Evolutionary conservation across 495 filamentous ascomycete genomes (phyloP), one percentile per base, ranked within the genome.

Genomic region (Rhizodiscina lignyota): DNA sequence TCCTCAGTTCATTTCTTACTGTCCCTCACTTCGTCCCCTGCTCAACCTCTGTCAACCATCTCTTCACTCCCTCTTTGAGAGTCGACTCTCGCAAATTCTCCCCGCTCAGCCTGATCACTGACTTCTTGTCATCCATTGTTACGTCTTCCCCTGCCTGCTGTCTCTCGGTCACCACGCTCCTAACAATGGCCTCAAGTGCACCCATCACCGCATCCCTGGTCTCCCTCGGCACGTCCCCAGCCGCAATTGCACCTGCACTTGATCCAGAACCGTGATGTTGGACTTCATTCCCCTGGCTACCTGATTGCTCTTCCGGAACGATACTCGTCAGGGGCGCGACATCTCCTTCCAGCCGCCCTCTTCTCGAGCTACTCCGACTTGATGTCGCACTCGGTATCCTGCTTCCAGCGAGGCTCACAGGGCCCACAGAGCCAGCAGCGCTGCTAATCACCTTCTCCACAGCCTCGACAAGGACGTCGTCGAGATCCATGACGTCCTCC

Each of bases 361-460:
- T 8, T 13, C 24, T 8, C 24, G 24, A 8, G 8, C 24, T 8
- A 8, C 8, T 27, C 24, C 24, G 24, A 8, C 8, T 27, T 13
- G 8, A 13, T 13, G 24, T 27, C 8, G 24, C 8, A 8, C 8
- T 27, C 24, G 8, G 24, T n/a, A 28, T 29, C 30, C 10, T 57
- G 17, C 21, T 47, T 39, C 3, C 63, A 64, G 32, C 68, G 68
- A 32, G 64, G 66, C 2, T 69, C 65, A n/a, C n/a, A n/a, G n/a
- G n/a, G n/a, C n/a, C n/a, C n/a, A n/a, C n/a, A n/a, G n/a, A n/a
- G n/a, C n/a, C n/a, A n/a, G n/a, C n/a, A n/a, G n/a, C n/a, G n/a
- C n/a, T n/a, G n/a, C n/a, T n/a, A 19, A 87, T 67, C 30, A 87
- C 73, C 21, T 68, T 68, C 48, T 89, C 83, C 4, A 89, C 67